Evolutionary conservation across 768 basidiomycete genomes (phyloP), one percentile per base, ranked within the genome.

Genomic region (Rhizopogon rudus): DNA sequence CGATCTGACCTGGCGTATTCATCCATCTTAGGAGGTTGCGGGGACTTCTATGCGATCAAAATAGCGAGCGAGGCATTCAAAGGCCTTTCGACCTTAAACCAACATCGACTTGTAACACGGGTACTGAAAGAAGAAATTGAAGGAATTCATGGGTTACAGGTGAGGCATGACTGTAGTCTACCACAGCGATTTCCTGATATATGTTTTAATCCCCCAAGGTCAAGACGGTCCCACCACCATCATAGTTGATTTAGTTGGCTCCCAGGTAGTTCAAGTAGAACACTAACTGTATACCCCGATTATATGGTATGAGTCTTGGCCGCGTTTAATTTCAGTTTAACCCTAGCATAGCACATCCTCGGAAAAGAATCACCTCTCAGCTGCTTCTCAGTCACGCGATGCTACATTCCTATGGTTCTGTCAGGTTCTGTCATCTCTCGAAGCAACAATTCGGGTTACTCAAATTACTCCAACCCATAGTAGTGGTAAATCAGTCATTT

Each of bases 91-190:
- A 88, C 84, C 42, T 84, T 98, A 52, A 95, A 97, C 75, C 97
- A 99, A 70, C 97, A 99, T 70, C 83, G 84, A 56, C 75, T 97
- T 29, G 93, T 99, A 40, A 95, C 88, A 12, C 81, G 91, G 56
- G 78, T 81, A 9, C 73, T 99, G 59, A 94, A 95, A 73, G 75
- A 87, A 63, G 97, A 98, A 67, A 93, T 99, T 46, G 81, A 83
- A 63, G 85, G 80, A 12, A 95, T 98, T 51, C 97, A 99, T 67
- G 97, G 97, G 4, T 72, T 99, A 28, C 95, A 98, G 79, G 96
- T 93, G 57, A 54, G 83, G 67, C 17, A 16, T 31, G 17, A n/a
- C 29, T 35, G 4, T 35, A 35, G 17, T 22, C 35, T 37, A 10
- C 2, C 1, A 43, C 3, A 25, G 20, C 33, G 2, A 5, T 37